Evolutionary conservation across 73 alveolate species (phyloP).

Genomic region (Paramecium primaurelia): DNA sequence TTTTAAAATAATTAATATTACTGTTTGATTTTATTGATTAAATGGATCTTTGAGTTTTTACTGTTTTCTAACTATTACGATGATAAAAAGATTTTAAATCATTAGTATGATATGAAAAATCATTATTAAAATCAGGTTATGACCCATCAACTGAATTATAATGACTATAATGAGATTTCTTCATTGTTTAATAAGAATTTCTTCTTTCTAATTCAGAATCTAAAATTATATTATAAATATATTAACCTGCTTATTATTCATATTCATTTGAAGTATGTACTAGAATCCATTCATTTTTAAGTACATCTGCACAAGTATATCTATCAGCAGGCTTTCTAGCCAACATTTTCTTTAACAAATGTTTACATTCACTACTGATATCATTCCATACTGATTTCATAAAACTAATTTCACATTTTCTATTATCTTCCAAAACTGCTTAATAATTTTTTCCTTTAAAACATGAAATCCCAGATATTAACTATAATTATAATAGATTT

Average conservation of each 20-base stretch:
- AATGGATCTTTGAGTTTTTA: constrained; percentile 21
- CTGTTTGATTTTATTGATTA: constrained; percentile 15
- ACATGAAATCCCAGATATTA: constrained; percentile 57
- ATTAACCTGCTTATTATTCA: neutral
- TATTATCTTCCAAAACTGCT: constrained; percentile 58
- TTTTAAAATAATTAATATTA: neutral
- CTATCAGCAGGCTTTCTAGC: constrained; percentile 54
- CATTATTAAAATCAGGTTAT: neutral
- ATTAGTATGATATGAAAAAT: constrained; percentile 48
- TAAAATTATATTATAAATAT: neutral
- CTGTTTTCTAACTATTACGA: constrained; percentile 6
- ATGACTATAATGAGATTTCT: constrained; percentile 23
- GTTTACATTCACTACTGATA: constrained; percentile 37
- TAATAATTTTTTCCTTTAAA: constrained; percentile 59
- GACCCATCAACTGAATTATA: constrained; percentile 42
- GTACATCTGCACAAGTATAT: constrained; percentile 51
- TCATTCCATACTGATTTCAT: constrained; percentile 46
- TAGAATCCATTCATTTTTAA: constrained; percentile 50
- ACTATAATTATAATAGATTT: neutral
- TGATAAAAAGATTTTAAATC: constrained; percentile 27
- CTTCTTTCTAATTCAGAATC: constrained; percentile 31
- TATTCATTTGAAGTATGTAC: constrained; percentile 4
- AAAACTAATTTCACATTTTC: constrained; percentile 58
- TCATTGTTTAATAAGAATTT: neutral
- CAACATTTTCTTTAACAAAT: constrained; percentile 43